These are phyloP conservation scores for Tolypocladium endophyticum DNA, from an alignment of 2,329 filamentous ascomycete species.

Conservation along the genomic window DNA sequence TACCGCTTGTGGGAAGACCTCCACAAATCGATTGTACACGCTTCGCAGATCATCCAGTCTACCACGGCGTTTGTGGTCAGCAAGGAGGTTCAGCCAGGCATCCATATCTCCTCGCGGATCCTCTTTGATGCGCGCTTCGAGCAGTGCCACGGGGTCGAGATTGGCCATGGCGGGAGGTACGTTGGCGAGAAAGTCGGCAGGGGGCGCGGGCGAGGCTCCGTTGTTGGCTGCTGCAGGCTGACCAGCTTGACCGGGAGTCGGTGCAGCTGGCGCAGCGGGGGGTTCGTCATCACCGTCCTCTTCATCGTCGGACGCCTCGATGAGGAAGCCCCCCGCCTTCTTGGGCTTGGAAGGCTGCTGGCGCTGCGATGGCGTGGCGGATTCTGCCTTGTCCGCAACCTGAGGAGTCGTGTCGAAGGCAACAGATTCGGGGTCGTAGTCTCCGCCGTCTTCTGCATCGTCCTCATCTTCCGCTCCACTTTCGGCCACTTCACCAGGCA, in stretches of 20 bases:
- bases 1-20: constrained; percentile 84
- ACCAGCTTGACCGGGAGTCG: neutral
- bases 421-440: constrained; percentile 49
- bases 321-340: constrained; percentile 48
- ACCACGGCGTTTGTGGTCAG: constrained; percentile 71
- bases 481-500: constrained; percentile 36
- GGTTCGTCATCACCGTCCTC: constrained; percentile 40
- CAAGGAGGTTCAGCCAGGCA: constrained; percentile 81
- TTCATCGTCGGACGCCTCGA: constrained; percentile 50
- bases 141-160: constrained; percentile 61
- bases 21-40: constrained; percentile 77
- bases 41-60: constrained; percentile 72
- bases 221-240: constrained; percentile 12
- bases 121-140: constrained; percentile 86
- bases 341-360: constrained; percentile 40
- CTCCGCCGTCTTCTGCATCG: constrained; percentile 41
- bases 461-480: constrained; percentile 40
- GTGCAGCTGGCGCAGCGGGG: constrained; percentile 11
- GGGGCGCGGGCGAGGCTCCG: constrained; percentile 9
- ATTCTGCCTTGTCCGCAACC: constrained; percentile 18
- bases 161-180: constrained; percentile 28
- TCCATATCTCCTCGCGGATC: constrained; percentile 88
- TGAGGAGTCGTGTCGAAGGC: constrained; percentile 30
- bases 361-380: constrained; percentile 16
- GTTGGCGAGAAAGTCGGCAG: constrained; percentile 16